Evolutionary conservation across 176 grass and related monocot genomes (phyloP).

Genomic region (Miscanthus lutarioriparius): DNA sequence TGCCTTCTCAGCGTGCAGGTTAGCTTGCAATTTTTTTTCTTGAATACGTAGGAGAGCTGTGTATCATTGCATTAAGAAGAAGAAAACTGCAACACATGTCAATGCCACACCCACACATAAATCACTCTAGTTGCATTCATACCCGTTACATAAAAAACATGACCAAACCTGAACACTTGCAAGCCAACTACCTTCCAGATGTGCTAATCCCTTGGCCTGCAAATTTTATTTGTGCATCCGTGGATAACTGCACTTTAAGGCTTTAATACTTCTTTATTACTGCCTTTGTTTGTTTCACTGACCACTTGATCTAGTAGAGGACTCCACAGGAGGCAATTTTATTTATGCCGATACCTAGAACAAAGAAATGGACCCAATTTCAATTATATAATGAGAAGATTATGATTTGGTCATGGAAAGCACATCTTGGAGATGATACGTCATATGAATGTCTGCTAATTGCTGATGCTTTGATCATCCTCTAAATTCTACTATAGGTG

Average conservation of each 20-base stretch:
- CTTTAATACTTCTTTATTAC: constrained; percentile 12
- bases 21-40: neutral
- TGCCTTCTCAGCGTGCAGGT: constrained; percentile 99
- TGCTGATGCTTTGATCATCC: neutral
- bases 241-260: neutral
- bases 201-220: neutral
- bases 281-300: constrained; percentile 29
- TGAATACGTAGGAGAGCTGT: neutral
- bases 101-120: neutral
- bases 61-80: neutral
- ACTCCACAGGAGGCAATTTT: neutral
- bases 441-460: neutral
- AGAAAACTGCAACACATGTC: neutral
- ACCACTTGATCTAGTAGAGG: neutral
- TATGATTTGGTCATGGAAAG: neutral
- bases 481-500: neutral
- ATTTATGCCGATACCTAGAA: neutral
- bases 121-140: neutral
- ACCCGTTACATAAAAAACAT: neutral
- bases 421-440: constrained; percentile 11
- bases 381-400: constrained; percentile 8
- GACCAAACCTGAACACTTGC: neutral
- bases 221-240: constrained; percentile 21
- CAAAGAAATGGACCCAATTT: neutral
- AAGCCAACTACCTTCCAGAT: neutral